A percentile compares a stretch with the other conserved stretches of the same genome.
Evolutionary conservation across 441 rosid species (phyloP).

Genomic region (Gossypium lobatum): DNA sequence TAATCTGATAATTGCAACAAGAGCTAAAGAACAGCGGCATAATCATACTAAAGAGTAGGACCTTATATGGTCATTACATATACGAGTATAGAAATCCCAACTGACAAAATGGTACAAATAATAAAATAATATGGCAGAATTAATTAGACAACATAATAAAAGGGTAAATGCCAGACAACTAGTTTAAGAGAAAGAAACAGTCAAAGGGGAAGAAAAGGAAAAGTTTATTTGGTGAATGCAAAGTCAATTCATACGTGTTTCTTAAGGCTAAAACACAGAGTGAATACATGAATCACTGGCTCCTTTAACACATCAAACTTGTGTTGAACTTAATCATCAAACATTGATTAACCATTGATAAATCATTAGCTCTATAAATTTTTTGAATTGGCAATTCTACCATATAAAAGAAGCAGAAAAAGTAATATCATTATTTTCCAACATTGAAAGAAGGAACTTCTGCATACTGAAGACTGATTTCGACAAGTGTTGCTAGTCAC

Average conservation of each 20-base stretch:
- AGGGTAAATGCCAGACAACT: background rate
- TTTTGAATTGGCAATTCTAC: background rate
- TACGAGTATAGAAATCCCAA: background rate
- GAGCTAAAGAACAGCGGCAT: background rate
- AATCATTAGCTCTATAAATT: background rate
- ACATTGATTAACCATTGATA: background rate
- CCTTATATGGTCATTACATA: background rate
- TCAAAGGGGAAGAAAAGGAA: background rate
- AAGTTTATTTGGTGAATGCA: background rate
- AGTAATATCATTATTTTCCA: background rate
- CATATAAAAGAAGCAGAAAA: slow-evolving; percentile 4
- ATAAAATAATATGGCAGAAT: background rate
- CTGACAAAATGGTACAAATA: background rate
- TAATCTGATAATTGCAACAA: background rate
- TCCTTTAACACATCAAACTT: background rate
- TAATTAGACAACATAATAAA: background rate
- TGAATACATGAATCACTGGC: background rate
- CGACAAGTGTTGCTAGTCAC: slow-evolving; percentile 4
- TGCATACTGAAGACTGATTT: background rate
- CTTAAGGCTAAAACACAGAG: slow-evolving; percentile 1
- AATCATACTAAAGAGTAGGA: background rate
- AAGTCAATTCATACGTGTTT: background rate
- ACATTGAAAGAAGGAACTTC: background rate
- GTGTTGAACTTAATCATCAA: background rate
- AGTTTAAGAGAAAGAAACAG: background rate